phyloP scores from a whole-genome alignment of 257 asterid species.

The Solanum boliviense region DNA sequence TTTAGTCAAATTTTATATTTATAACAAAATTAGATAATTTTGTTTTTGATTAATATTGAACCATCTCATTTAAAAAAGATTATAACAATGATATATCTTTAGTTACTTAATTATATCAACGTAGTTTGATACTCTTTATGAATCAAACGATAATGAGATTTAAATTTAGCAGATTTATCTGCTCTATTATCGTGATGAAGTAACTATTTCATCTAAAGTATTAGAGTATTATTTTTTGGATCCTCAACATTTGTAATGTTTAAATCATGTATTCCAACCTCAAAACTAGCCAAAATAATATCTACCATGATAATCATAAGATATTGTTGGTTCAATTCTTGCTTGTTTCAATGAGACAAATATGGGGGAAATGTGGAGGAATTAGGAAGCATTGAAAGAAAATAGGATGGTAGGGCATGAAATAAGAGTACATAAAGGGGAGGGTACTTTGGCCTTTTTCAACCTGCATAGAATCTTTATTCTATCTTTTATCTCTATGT shows the following conservation, averaged over 20 bases:
- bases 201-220: background rate
- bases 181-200: background rate
- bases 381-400: background rate
- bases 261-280: background rate
- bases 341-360: background rate
- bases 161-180: background rate
- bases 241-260: background rate
- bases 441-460: background rate
- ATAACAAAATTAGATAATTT: background rate
- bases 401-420: background rate
- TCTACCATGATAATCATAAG: background rate
- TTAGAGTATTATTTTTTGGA: background rate
- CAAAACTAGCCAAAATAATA: background rate
- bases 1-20: background rate
- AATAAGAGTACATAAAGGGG: background rate
- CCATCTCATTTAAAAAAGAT: background rate
- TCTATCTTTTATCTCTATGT: background rate
- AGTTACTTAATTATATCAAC: background rate
- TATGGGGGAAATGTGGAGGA: background rate
- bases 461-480: background rate
- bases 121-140: background rate
- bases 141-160: background rate
- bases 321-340: background rate
- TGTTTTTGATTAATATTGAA: background rate
- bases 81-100: background rate